Evolutionary conservation across 148 eudicot species (phyloP), one percentile per base, ranked within the genome.

Genomic region (Chenopodium formosanum): DNA sequence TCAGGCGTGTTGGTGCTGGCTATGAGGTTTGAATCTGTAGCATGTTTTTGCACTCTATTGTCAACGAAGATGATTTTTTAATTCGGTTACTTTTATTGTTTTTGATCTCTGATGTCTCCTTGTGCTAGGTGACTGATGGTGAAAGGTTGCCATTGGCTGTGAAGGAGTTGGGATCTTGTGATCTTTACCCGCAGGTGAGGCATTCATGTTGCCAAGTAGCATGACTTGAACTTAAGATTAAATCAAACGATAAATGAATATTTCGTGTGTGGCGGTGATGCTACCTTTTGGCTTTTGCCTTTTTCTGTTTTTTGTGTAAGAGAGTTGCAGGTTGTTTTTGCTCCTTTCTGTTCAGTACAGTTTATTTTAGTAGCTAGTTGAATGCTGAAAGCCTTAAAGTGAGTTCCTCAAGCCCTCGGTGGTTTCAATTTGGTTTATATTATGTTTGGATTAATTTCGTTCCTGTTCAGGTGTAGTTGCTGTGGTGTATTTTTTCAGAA

Each of bases 81-180:
- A 27, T 77, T 66, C 23, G 53, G 31, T 53, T 73, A 48, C 14
- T 37, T 56, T 22, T 9, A 64, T 78, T 20, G 64, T 47, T 0
- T 40, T 77, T 10, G 19, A 80, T 81, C 13, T 77, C n/a, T 64
- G 46, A 72, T 64, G 19, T 62, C 52, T 77, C 37, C 81, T 81
- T 73, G 64, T 77, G 75, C 62, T 87, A 96, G 99, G 95, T 89
- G 74, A 91, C 98, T 80, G 99, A 96, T 89, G 99, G 99, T 69
- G 99, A 96, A 84, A 90, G 99, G 84, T 82, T 96, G 83, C 99
- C 98, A 34, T 84, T 96, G 83, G 93, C 94, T 53, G 94, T 96
- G 47, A 96, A 92, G 87, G 99, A 96, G 89, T 86, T 96, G 91
- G 99, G 99, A 74, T 90, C 93, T 63, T 96, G 99, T 83, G 99